Base-by-base conservation (phyloP, 2,329 filamentous ascomycete species). In the Mycosphaerella arachidis region DNA sequence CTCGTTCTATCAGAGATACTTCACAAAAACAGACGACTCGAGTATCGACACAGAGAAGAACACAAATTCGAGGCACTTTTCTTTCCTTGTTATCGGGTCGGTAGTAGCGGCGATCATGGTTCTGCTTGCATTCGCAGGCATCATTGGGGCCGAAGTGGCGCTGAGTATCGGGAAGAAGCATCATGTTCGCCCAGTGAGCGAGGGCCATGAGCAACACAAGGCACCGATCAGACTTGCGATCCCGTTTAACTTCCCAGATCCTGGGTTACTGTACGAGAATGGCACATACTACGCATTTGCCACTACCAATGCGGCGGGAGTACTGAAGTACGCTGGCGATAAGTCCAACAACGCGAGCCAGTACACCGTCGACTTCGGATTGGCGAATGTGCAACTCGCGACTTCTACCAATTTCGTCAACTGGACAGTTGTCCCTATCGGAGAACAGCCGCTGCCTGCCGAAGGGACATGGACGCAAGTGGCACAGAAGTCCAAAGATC, bases 281-380 rank as follows among this genome's bases (percentile, higher is more conserved):
- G 70, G 70, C 20, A 71, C 67, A 0, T 77, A 71, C 70, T 76
- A 75, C 53, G 74, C 75, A 1, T 76, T 70, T 56, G 75, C 68
- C 0, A 77, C 75, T 18, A 75, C 72, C 59, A 71, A 72, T 54
- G 71, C 69, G 2, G 70, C 72, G 7, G 70, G 70, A 6, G 67
- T 71, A 13, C 59, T 73, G 5, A 30, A 62, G 4, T 56, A 56
- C 35, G 48, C 64, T 4, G 30, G 61, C 12, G 4, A 40, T 18
- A 6, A 66, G 61, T 40, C 40, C 20, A 27, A 52, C 62, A 29
- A 67, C 30, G 58, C 64, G 1, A 37, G 55, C 2, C 27, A 48
- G 43, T 37, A 63, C 50, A 56, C 56, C n/a, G n/a, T 52, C 4
- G 53, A 64, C 1, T 67, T 67, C 18, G 70, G 68, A 6, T 52